Conservation (phyloP, 2,329 filamentous ascomycete species). For the Erysiphe pisi region DNA sequence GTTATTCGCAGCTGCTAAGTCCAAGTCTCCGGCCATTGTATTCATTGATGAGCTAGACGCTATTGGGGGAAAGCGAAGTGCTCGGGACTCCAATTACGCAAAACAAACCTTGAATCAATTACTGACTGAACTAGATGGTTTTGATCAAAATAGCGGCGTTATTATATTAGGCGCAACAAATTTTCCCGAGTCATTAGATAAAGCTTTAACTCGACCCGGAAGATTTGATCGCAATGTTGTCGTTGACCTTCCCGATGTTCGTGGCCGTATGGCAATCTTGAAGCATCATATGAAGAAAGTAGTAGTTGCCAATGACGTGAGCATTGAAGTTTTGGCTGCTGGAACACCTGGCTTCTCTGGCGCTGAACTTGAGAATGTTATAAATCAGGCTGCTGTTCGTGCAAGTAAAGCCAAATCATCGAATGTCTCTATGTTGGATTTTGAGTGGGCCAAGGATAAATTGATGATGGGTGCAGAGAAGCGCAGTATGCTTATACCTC, state of each 20-base stretch:
- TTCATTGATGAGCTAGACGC: slow-evolving; percentile 94
- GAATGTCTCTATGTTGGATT: slow-evolving; percentile 64
- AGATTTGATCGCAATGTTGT: slow-evolving; percentile 90
- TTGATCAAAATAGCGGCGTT: slow-evolving; percentile 86
- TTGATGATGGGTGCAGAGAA: slow-evolving; percentile 94
- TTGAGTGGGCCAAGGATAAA: slow-evolving; percentile 98
- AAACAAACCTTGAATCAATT: slow-evolving; percentile 98
- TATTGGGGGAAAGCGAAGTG: slow-evolving; percentile 86
- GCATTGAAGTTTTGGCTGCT: slow-evolving; percentile 71
- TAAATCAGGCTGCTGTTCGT: slow-evolving; percentile 89
- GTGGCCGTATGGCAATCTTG: slow-evolving; percentile 82
- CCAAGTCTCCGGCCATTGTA: slow-evolving; percentile 82
- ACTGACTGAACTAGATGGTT: slow-evolving; percentile 91
- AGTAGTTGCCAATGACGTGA: slow-evolving; percentile 67
- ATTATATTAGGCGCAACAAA: slow-evolving; percentile 97
- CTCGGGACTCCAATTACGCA: slow-evolving; percentile 83
- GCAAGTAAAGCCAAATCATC: slow-evolving; percentile 77
- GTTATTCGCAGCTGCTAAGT: slow-evolving; percentile 70
- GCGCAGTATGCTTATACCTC: slow-evolving; percentile 76
- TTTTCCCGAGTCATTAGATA: slow-evolving; percentile 86
- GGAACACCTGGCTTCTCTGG: slow-evolving; percentile 88
- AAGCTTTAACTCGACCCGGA: slow-evolving; percentile 84
- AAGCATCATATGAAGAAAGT: slow-evolving; percentile 91
- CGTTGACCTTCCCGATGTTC: slow-evolving; percentile 82
- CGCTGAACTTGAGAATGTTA: slow-evolving; percentile 89